Conservation (phyloP, 2,329 filamentous ascomycete genomes). For the Aspergillus ibericus region DNA sequence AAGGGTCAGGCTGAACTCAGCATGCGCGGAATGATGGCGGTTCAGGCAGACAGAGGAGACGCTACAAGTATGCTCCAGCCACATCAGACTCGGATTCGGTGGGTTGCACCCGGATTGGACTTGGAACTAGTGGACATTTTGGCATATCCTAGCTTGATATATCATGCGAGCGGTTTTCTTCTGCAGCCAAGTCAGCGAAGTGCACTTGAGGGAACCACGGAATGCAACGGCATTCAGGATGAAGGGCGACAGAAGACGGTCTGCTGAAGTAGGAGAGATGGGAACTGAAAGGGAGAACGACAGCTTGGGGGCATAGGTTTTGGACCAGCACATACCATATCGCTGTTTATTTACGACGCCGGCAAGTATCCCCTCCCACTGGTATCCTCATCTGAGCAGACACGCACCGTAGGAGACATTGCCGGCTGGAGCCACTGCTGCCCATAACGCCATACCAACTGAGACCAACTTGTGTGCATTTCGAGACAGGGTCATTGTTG, state of each 20-base stretch:
- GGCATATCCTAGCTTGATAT: slow-evolving; percentile 12
- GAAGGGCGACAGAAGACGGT: neutral
- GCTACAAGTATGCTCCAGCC: slow-evolving; percentile 1
- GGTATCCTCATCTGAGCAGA: slow-evolving; percentile 1
- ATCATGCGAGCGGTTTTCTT: neutral
- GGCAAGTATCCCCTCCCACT: slow-evolving; percentile 22
- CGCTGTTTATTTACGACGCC: slow-evolving; percentile 29
- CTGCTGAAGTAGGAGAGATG: too few species aligned
- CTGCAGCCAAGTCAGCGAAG: neutral
- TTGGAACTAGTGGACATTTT: neutral
- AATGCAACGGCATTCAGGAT: neutral
- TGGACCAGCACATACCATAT: slow-evolving; percentile 25
- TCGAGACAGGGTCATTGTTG: neutral
- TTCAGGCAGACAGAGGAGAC: neutral
- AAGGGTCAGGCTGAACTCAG: neutral
- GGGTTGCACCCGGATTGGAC: neutral
- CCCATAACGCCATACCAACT: neutral
- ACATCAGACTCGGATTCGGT: neutral
- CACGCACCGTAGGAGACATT: slow-evolving; percentile 12
- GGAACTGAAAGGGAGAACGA: neutral
- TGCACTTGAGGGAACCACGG: neutral
- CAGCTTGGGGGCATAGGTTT: neutral
- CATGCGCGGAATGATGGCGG: neutral
- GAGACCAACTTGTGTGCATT: neutral
- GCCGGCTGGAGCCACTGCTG: slow-evolving; percentile 24